These are phyloP conservation scores for Cercospora citrullina DNA, from an alignment of 2,329 filamentous ascomycete species.

Conservation along the genomic window DNA sequence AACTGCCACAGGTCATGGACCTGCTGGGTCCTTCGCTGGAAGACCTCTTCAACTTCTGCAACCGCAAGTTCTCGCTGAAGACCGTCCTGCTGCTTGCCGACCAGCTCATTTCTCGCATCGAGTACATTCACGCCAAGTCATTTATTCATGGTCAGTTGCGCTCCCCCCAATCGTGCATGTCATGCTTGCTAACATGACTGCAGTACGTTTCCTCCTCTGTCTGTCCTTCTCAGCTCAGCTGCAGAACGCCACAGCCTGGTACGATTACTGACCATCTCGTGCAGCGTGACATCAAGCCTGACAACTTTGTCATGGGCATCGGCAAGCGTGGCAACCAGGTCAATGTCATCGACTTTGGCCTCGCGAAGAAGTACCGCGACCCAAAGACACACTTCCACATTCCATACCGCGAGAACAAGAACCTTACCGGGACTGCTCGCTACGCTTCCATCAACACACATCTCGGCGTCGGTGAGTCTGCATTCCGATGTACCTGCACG, in stretches of 20 bases:
- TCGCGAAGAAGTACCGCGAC: constrained; percentile 16
- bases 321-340: constrained; percentile 27
- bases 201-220: neutral
- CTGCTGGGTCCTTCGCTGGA: constrained; percentile 26
- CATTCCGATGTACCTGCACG: constrained; percentile 21
- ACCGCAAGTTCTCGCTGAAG: constrained; percentile 4
- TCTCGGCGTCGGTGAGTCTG: neutral
- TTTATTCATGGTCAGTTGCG: constrained; percentile 10
- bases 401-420: constrained; percentile 6
- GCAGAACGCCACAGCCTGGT: neutral
- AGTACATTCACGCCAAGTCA: constrained; percentile 2
- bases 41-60: constrained; percentile 25
- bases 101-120: constrained; percentile 11
- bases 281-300: constrained; percentile 21
- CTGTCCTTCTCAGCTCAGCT: neutral
- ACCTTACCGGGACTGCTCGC: neutral
- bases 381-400: neutral
- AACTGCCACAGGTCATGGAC: constrained; percentile 9
- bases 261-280: neutral
- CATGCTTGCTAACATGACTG: neutral
- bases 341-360: constrained; percentile 28
- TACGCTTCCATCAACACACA: neutral
- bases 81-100: constrained; percentile 3
- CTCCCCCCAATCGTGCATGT: neutral
- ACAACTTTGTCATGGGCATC: constrained; percentile 23